A percentile compares a stretch with the other conserved stretches of the same genome.
Evolutionary conservation across 495 filamentous ascomycete species (phyloP).

Genomic region (Xylaria acuta): DNA sequence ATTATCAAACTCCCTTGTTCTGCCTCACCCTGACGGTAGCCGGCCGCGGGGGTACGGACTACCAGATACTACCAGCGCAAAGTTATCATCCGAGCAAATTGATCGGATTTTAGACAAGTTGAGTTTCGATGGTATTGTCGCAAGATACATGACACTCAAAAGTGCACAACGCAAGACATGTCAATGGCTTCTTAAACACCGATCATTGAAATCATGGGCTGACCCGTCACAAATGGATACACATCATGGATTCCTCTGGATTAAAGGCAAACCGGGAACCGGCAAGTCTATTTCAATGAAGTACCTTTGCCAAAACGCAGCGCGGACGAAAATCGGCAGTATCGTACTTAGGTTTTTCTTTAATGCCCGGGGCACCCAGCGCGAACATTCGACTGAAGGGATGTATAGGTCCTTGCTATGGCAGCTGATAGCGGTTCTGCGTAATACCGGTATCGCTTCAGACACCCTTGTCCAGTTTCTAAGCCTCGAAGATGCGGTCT

Average conservation of each 20-base stretch:
- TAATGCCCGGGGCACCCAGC: slow-evolving; percentile 46
- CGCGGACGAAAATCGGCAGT: background rate
- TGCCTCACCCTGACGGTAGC: background rate
- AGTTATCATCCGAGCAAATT: background rate
- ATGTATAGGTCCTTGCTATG: slow-evolving; percentile 60
- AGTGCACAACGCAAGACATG: slow-evolving; percentile 5
- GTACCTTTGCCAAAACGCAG: slow-evolving; percentile 41
- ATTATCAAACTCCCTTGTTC: background rate
- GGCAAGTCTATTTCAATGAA: slow-evolving; percentile 64
- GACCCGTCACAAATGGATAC: slow-evolving; percentile 36
- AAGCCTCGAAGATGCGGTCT: slow-evolving; percentile 1
- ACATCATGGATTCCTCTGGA: slow-evolving; percentile 59
- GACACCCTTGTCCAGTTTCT: slow-evolving; percentile 21
- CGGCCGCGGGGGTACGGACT: background rate
- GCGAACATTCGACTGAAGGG: slow-evolving; percentile 27
- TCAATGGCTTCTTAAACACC: background rate
- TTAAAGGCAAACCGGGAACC: slow-evolving; percentile 60
- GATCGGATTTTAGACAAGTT: background rate
- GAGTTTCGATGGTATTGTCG: background rate
- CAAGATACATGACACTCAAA: background rate
- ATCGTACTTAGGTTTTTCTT: slow-evolving; percentile 59
- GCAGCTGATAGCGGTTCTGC: slow-evolving; percentile 39
- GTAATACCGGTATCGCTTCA: slow-evolving; percentile 37
- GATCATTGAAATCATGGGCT: slow-evolving; percentile 46
- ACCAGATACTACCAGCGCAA: background rate